Base-by-base conservation (phyloP, 2,329 filamentous ascomycete genomes). In the Celoporthe dispersa region DNA sequence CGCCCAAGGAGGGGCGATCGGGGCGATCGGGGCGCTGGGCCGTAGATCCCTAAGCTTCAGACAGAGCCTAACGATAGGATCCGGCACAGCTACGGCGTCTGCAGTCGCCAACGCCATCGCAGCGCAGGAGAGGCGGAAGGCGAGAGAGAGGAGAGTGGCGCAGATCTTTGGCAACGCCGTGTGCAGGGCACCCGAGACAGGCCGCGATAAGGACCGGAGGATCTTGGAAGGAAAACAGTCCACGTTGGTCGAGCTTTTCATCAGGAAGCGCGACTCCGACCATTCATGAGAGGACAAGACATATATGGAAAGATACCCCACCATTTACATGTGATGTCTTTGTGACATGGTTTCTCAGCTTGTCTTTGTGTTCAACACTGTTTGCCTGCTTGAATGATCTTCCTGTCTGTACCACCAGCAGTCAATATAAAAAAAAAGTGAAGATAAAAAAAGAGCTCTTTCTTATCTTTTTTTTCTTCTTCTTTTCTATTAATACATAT, bases 221-320 rank as follows among this genome's bases (percentile, higher is more conserved):
- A 80, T 82, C 0, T 79, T 84, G 19, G 89, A 90, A 73, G 92
- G 92, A 69, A 87, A 87, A 77, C 91, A 90, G 82, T 84, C 85
- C 68, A 85, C 85, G 12, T 80, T 94, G 16, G 77, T 97, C 39
- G 92, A 94, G 77, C 81, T 93, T 37, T 97, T 97, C 73, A 76
- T 93, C 70, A 83, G 80, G 62, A 35, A 55, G 61, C 73, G 75
- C 41, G 64, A 70, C 25, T 39, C 33, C n/a, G 22, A 64, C 41
- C 11, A 9, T 11, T 22, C 6, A 12, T 8, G 3, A 22, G 44
- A 48, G 1, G 1, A 48, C 22, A 22, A n/a, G 8, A n/a, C 11
- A 48, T 48, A 48, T 48, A 48, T 7, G 44, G 22, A n/a, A 48
- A 48, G 44, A 48, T 48, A 48, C 44, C 44, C 44, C 37, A 6